Percentiles rank a stretch among this genome's conserved stretches.
Conservation (phyloP, 352 stramenopile genomes). For the Pythium dissimile region DNA sequence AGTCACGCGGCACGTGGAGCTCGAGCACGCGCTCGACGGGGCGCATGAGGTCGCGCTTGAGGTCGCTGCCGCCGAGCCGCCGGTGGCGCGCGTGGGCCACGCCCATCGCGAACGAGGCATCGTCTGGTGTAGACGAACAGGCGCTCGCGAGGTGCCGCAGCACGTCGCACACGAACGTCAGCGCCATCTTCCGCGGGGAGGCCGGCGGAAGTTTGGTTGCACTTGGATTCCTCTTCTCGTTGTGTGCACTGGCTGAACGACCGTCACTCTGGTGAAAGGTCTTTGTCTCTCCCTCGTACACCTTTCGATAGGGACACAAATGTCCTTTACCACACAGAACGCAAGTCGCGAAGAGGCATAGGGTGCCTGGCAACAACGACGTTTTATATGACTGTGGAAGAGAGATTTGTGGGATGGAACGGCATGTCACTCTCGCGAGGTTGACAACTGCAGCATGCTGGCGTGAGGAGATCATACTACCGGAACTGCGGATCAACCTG, state of each 20-base stretch:
- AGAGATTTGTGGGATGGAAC: no score
- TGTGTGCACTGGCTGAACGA: slow-evolving; percentile 6
- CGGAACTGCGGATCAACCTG: no score
- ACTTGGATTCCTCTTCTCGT: slow-evolving; percentile 13
- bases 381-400: no score
- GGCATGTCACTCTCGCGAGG: no score
- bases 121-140: slow-evolving; percentile 26
- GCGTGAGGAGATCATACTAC: no score
- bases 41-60: slow-evolving; percentile 25
- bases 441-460: no score
- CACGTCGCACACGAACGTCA: slow-evolving; percentile 23
- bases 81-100: background rate
- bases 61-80: slow-evolving; percentile 7
- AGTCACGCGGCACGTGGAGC: slow-evolving; percentile 36
- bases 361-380: no score
- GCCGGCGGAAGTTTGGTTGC: no score
- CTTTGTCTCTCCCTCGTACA: background rate
- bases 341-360: no score
- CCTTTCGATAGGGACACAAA: background rate
- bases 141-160: slow-evolving; percentile 16
- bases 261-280: slow-evolving; percentile 11
- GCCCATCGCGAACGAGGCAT: slow-evolving; percentile 18
- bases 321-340: background rate
- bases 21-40: slow-evolving; percentile 48
- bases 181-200: slow-evolving; percentile 6